Percentiles rank a stretch among this genome's conserved stretches.
Conservation (phyloP, 176 grass and related monocot genomes). For the Cocos nucifera region DNA sequence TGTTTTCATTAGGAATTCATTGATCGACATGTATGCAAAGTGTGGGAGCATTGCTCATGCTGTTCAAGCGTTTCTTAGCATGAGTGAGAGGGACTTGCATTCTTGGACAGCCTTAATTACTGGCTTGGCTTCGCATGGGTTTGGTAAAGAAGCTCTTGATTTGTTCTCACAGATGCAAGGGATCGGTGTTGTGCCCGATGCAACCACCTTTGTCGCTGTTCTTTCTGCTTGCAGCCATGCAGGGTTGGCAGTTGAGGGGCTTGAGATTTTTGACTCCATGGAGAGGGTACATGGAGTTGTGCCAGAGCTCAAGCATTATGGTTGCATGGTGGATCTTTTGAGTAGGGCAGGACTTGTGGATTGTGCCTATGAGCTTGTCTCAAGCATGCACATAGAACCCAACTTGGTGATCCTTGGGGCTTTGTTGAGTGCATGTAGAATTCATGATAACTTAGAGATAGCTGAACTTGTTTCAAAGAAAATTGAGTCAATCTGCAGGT, state of each 20-base stretch:
- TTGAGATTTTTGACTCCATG: conserved; percentile 51
- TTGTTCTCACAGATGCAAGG: conserved; percentile 34
- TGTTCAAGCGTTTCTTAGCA: conserved; percentile 27
- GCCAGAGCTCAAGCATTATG: conserved; percentile 57
- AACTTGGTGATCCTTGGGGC: conserved; percentile 46
- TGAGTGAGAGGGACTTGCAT: conserved; percentile 48
- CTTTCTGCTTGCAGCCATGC: conserved; percentile 69
- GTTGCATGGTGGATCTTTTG: conserved; percentile 66
- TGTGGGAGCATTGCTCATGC: conserved; percentile 42
- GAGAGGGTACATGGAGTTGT: conserved; percentile 26
- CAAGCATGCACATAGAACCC: conserved; percentile 42
- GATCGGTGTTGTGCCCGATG: conserved; percentile 30
- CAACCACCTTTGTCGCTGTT: conserved; percentile 48
- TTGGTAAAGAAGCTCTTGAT: conserved; percentile 28
- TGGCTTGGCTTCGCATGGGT: conserved; percentile 44
- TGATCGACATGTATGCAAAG: conserved; percentile 55
- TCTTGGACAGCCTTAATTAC: conserved; percentile 60
- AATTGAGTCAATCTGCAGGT: conserved; percentile 41
- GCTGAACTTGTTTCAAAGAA: conserved; percentile 47
- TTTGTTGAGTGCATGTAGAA: conserved; percentile 52
- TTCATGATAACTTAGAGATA: conserved; percentile 40
- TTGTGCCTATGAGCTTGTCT: conserved; percentile 37
- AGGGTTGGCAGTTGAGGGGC: conserved; percentile 58
- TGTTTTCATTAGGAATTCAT: conserved; percentile 43
- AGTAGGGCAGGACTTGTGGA: conserved; percentile 54